phyloP scores from a whole-genome alignment of 2,329 filamentous ascomycete species.

The Trichoderma simmonsii region DNA sequence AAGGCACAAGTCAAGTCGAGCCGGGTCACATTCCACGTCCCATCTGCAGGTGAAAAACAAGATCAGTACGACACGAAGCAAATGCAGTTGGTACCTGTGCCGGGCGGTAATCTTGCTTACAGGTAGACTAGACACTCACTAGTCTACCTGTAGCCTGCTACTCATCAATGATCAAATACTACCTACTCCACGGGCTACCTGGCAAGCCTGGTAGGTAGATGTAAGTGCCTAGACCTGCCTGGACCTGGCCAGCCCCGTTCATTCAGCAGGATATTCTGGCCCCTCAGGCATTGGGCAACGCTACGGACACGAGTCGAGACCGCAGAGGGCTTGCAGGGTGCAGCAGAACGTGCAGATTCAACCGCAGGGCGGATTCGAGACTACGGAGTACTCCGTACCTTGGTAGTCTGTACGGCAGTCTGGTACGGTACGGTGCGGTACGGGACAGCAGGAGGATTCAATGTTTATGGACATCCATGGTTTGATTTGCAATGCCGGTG shows the following conservation, averaged over 20 bases:
- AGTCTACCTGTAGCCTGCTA: neutral
- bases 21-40: neutral
- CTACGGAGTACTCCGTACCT: neutral
- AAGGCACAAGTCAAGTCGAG: neutral
- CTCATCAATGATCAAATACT: neutral
- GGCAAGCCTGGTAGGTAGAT: neutral
- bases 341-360: neutral
- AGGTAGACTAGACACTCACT: neutral
- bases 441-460: neutral
- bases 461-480: neutral
- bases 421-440: neutral
- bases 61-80: neutral
- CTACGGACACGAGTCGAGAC: conserved; percentile 6
- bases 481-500: neutral
- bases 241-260: neutral
- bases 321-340: neutral
- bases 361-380: neutral
- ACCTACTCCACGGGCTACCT: neutral
- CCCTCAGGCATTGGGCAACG: neutral
- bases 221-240: neutral
- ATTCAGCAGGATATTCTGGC: neutral
- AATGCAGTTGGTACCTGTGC: neutral
- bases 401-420: neutral
- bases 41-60: neutral
- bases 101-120: neutral